These are phyloP conservation scores for Globisporangium middletonii DNA, from an alignment of 352 stramenopile genomes.

Conservation along the genomic window DNA sequence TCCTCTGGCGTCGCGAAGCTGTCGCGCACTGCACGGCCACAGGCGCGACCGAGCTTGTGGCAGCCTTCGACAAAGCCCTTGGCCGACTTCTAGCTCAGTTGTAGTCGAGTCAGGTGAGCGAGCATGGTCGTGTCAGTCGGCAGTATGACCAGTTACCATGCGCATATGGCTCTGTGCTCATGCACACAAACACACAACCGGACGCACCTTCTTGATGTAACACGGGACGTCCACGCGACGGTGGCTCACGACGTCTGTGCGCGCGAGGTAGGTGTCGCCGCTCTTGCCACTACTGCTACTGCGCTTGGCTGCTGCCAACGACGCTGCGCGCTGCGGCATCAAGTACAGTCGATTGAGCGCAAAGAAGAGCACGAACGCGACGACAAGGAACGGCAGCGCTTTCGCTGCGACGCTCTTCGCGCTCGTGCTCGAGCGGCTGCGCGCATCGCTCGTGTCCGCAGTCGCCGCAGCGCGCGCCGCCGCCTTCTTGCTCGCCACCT, in stretches of 20 bases:
- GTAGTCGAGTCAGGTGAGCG: too few species aligned
- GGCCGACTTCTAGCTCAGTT: slow-evolving; percentile 19
- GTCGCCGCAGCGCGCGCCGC: background rate
- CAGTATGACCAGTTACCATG: too few species aligned
- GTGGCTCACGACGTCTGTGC: slow-evolving; percentile 29
- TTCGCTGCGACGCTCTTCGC: background rate
- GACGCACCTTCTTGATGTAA: slow-evolving; percentile 32
- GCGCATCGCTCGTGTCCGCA: background rate
- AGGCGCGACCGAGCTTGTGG: slow-evolving; percentile 54
- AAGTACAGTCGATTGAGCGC: slow-evolving; percentile 10
- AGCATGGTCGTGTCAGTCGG: too few species aligned
- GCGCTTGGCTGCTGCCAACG: too few species aligned
- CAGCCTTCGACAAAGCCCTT: slow-evolving; percentile 54
- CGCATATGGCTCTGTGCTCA: too few species aligned
- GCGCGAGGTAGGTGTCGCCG: slow-evolving; percentile 11
- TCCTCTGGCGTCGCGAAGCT: slow-evolving; percentile 67
- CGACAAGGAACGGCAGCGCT: slow-evolving; percentile 7
- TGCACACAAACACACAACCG: background rate
- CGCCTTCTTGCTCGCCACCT: slow-evolving; percentile 9
- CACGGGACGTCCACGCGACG: slow-evolving; percentile 53
- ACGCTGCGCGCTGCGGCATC: background rate
- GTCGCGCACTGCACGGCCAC: slow-evolving; percentile 64
- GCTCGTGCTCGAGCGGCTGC: background rate
- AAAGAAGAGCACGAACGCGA: slow-evolving; percentile 7
- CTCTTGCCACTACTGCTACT: background rate